Evolutionary conservation across 257 asterid species (phyloP), one percentile per base, ranked within the genome.

Genomic region (Fraxinus excelsior): DNA sequence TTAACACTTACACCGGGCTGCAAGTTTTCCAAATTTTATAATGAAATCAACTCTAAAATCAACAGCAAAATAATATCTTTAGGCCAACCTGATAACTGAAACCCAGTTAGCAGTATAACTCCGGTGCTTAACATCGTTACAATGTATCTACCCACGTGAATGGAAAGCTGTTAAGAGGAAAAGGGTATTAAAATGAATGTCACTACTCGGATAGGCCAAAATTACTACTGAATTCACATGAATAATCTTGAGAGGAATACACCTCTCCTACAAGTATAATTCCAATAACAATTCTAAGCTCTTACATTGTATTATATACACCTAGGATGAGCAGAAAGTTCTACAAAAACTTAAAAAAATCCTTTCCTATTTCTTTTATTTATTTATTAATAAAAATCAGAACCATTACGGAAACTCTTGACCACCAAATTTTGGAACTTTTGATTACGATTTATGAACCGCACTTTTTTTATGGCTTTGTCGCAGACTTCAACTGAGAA

Each of bases 61-160:
- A 34, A 38, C 28, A 64, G 13, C 16, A 65, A 53, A 73, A n/a
- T 8, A 4, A 37, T 74, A 11, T 62, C 3, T 49, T 69, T 23
- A 53, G n/a, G 80, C 90, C 77, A 79, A 92, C 99, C 98, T 90
- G 98, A 95, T 85, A 95, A 73, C 86, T 91, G 98, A 88, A 93
- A 95, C 70, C 99, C 99, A 67, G 87, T 80, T 38, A 95, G 80
- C 82, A 95, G 84, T 75, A 95, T 79, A 75, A 82, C 98, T 75
- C 99, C 97, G 12, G 99, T 89, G 84, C 99, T 87, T 87, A 87
- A 85, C 97, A 95, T 91, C 29, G 97, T 93, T 80, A 91, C 93
- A 25, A 95, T 87, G 73, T 90, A 95, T 82, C 99, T 86, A 75
- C 98, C 98, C 74, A 93, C 76, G 68, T 95, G 93, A 84, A 91